Evolutionary conservation across 768 basidiomycete species (phyloP), one percentile per base, ranked within the genome.

Genomic region (Candolleomyces efflorescens): DNA sequence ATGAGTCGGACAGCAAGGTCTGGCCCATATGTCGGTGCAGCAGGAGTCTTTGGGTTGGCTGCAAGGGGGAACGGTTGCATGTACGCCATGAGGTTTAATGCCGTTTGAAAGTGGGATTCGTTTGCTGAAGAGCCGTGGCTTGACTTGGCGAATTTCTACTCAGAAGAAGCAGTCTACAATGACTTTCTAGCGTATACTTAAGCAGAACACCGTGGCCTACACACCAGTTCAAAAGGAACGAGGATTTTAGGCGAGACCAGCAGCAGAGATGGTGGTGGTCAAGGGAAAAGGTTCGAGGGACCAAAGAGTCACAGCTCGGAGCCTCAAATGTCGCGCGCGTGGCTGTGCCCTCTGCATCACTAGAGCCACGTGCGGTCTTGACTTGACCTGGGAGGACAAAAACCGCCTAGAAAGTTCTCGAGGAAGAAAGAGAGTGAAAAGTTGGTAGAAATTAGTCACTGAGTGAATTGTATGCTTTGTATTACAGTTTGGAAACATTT

Each of bases 361-460:
- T 11, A 11, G 32, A 32, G 32, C 32, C 32, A 32, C 32, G 32
- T 32, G 32, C 32, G 32, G 27, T 32, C 32, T 11, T 5, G 32
- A 32, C 32, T 7, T 32, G 32, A n/a, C n/a, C n/a, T n/a, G n/a
- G n/a, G 32, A 32, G 32, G 32, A 32, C 11, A 32, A 92, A 63
- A 92, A 96, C 73, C 94, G 92, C n/a, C 92, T 92, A 23, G 96
- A 83, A 36, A 87, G 82, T 78, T 98, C 96, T 78, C 32, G 32
- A 32, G 32, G 32, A 32, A 7, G 32, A 32, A 11, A 7, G 11
- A 32, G 32, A 5, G 32, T 32, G 32, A n/a, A n/a, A n/a, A n/a
- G n/a, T n/a, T n/a, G n/a, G n/a, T n/a, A n/a, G n/a, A n/a, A n/a
- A n/a, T n/a, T n/a, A 32, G 32, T 32, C 32, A 32, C 11, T 11